Evolutionary conservation across 1,139 yeast genomes (phyloP).

Genomic region (Zygosaccharomyces sapae): DNA sequence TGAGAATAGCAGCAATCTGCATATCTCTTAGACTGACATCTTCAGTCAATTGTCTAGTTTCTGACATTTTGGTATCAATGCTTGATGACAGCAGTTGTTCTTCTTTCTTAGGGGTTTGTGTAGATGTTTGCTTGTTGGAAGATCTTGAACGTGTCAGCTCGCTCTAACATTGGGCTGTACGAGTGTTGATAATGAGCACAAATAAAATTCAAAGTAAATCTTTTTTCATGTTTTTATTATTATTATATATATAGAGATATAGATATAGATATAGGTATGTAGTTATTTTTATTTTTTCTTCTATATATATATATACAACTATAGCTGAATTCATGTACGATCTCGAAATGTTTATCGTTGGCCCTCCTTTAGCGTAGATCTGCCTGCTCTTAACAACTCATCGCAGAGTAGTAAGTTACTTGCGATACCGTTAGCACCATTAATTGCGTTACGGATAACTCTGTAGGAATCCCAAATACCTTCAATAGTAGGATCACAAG

Average conservation of each 20-base stretch:
- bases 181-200: not conserved
- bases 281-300: not conserved
- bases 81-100: not conserved
- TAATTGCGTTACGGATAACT: slow-evolving; percentile 86
- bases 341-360: slow-evolving; percentile 22
- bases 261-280: no score
- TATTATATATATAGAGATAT: no score
- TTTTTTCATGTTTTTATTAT: no score
- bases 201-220: no score
- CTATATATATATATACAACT: slow-evolving; percentile 2
- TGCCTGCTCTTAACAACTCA: slow-evolving; percentile 93
- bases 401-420: slow-evolving; percentile 89
- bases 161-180: not conserved
- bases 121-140: not conserved
- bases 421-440: slow-evolving; percentile 92
- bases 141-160: slow-evolving; percentile 4
- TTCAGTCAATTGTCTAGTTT: slow-evolving; percentile 10
- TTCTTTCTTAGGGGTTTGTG: not conserved
- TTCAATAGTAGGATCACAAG: slow-evolving; percentile 90
- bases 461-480: slow-evolving; percentile 97
- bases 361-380: slow-evolving; percentile 74
- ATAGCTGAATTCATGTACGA: not conserved
- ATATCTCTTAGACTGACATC: slow-evolving; percentile 27
- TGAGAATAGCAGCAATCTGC: slow-evolving; percentile 54
- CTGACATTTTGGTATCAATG: not conserved